Conservation (phyloP, 129 eudicot species). For the Logfia minima region DNA sequence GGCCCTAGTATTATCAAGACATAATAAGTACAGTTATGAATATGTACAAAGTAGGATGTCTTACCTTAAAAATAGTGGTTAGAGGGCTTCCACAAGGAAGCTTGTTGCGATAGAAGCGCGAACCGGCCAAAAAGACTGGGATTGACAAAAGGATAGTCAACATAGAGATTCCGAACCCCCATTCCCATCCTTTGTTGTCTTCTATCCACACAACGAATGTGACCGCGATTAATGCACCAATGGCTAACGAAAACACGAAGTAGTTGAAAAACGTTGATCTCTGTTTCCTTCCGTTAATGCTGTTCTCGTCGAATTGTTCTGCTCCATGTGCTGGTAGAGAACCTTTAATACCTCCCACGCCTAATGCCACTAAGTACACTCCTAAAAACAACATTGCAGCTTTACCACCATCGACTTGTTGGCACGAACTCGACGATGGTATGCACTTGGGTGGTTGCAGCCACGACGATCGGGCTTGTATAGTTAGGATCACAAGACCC, state of each 20-base stretch:
- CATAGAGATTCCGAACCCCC: slow-evolving; percentile 84
- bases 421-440: slow-evolving; percentile 31
- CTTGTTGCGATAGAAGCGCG: slow-evolving; percentile 64
- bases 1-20: neutral
- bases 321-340: slow-evolving; percentile 87
- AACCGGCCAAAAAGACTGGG: slow-evolving; percentile 65
- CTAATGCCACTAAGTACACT: slow-evolving; percentile 79
- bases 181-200: slow-evolving; percentile 96
- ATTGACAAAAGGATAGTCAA: slow-evolving; percentile 63
- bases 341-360: slow-evolving; percentile 90
- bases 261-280: slow-evolving; percentile 87
- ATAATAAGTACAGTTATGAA: neutral
- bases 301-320: slow-evolving; percentile 67
- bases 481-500: slow-evolving; percentile 71
- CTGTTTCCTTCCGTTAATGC: slow-evolving; percentile 63
- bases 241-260: slow-evolving; percentile 76
- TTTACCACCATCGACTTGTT: slow-evolving; percentile 52
- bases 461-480: slow-evolving; percentile 63
- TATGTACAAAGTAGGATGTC: neutral
- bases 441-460: slow-evolving; percentile 65
- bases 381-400: slow-evolving; percentile 77
- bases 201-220: slow-evolving; percentile 89
- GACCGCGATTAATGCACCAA: slow-evolving; percentile 77
- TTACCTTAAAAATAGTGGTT: slow-evolving; percentile 73
- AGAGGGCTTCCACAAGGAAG: slow-evolving; percentile 80